Evolutionary conservation across 208 protist species (phyloP), one percentile per base, ranked within the genome.

Genomic region (Wallacemonas sp.): DNA sequence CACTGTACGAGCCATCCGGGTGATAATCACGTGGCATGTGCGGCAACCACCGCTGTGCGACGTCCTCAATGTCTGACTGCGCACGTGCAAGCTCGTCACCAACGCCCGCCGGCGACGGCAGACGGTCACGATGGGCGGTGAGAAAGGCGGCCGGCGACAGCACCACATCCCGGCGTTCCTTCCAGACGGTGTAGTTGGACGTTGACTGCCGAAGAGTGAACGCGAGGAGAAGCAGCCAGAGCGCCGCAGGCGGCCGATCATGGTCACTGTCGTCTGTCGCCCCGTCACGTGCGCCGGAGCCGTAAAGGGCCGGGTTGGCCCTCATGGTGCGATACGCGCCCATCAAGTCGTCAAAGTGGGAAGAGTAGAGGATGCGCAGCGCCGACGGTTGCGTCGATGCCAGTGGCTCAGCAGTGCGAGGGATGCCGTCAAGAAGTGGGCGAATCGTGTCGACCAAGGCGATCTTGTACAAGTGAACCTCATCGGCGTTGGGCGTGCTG

Each of bases 181-280:
- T 82, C 85, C 88, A 94, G 10, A 74, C 71, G 8, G 85, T 82
- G 71, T 94, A 94, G 75, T 92, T 74, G 22, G 80, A 73, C 4
- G 71, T 48, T 57, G 74, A 82, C 32, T 84, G 65, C 1, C 71
- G 69, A 6, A 90, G 38, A 0, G 74, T 73, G 66, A 89, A 91
- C 0, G 76, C 76, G 3, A 88, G 68, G 37, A 91, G 63, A n/a
- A 92, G 67, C 58, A 94, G 66, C 85, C 85, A 91, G 19, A 70
- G 76, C 17, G 85, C 66, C 17, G 78, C 68, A 8, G 71, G 72
- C 2, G 73, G 41, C 13, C 54, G n/a, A 2, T 33, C n/a, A n/a
- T n/a, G n/a, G n/a, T 48, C 17, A 26, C 17, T 48, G 42, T 19
- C 42, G 9, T 22, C 42, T 26, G 17, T 48, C 8, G 42, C 9